These are phyloP conservation scores for Exserohilum rostratum DNA, from an alignment of 2,329 filamentous ascomycete genomes.

Conservation along the genomic window DNA sequence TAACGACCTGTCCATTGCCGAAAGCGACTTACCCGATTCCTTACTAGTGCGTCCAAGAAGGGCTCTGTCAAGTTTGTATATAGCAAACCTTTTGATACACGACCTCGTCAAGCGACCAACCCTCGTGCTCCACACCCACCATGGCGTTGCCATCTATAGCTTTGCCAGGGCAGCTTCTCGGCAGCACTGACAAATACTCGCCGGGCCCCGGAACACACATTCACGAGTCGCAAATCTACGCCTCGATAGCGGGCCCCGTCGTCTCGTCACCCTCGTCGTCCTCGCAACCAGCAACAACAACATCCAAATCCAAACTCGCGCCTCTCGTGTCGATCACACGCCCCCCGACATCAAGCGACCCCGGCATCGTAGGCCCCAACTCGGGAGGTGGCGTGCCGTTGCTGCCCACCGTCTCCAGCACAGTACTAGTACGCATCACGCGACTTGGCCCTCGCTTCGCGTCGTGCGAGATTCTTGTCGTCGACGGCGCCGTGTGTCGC, in stretches of 20 bases:
- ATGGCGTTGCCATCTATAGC: slow-evolving; percentile 59
- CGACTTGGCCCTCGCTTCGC: slow-evolving; percentile 86
- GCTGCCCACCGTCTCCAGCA: slow-evolving; percentile 79
- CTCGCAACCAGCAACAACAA: slow-evolving; percentile 52
- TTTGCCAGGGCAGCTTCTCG: slow-evolving; percentile 83
- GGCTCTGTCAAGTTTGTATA: neutral
- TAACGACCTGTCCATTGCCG: neutral
- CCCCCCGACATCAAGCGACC: slow-evolving; percentile 18
- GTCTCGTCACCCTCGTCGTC: slow-evolving; percentile 51
- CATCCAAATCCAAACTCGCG: slow-evolving; percentile 58
- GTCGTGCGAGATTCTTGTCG: slow-evolving; percentile 82
- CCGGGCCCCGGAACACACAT: slow-evolving; percentile 86
- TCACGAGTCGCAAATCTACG: slow-evolving; percentile 73
- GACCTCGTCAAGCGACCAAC: neutral
- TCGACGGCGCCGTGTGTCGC: slow-evolving; percentile 69
- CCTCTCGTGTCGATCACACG: slow-evolving; percentile 49
- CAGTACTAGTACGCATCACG: slow-evolving; percentile 83
- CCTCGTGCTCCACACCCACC: slow-evolving; percentile 1
- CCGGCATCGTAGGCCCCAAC: slow-evolving; percentile 27
- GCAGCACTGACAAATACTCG: slow-evolving; percentile 67
- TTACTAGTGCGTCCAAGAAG: neutral
- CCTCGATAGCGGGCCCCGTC: slow-evolving; percentile 80
- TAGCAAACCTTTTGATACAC: neutral
- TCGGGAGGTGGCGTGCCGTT: slow-evolving; percentile 65
- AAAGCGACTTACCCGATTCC: neutral